A percentile compares a stretch with the other conserved stretches of the same genome.
Evolutionary conservation across 202 grass and related monocot species (phyloP).

Genomic region (Setaria viridis): DNA sequence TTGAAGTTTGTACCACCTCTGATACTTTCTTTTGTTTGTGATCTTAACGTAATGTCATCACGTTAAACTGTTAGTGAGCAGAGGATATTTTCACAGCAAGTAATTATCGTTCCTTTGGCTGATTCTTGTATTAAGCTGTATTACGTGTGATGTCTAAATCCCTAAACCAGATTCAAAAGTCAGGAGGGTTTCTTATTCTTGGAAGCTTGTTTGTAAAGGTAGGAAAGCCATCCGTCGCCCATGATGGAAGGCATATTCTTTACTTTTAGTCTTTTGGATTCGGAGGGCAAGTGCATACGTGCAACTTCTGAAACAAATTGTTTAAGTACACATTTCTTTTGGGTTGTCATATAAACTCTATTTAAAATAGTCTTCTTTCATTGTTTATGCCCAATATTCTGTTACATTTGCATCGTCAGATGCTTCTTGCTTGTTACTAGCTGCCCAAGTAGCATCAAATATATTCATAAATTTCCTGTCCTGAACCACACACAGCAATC

Average conservation of each 20-base stretch:
- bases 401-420: neutral
- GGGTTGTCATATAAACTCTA: neutral
- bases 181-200: neutral
- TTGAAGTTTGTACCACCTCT: neutral
- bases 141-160: neutral
- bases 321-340: neutral
- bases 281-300: neutral
- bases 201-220: neutral
- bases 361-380: neutral
- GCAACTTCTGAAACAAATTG: neutral
- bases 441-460: neutral
- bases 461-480: neutral
- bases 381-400: neutral
- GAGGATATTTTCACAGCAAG: conserved; percentile 18
- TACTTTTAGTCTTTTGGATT: neutral
- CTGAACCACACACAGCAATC: neutral
- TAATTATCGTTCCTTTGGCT: neutral
- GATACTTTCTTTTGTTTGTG: conserved; percentile 35
- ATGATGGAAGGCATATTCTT: conserved; percentile 21
- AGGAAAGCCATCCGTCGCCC: neutral
- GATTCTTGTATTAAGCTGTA: conserved; percentile 10
- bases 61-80: neutral
- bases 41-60: neutral
- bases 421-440: neutral
- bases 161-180: neutral